Evolutionary conservation across 768 basidiomycete species (phyloP), one percentile per base, ranked within the genome.

Genomic region (Rhizopogon sp.): DNA sequence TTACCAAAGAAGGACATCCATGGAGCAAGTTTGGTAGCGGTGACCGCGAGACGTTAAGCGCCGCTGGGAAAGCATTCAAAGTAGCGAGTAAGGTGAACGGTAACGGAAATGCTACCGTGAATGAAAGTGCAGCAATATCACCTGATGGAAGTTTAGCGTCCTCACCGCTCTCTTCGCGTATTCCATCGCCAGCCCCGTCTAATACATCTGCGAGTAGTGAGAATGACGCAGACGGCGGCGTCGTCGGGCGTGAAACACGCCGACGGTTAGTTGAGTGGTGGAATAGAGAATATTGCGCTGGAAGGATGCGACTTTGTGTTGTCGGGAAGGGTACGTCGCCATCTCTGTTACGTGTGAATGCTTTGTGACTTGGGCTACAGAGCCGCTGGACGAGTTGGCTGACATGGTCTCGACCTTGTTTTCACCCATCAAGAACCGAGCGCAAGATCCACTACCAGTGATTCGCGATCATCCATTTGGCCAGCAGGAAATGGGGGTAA

Each of bases 21-120:
- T 98, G 93, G 87, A 80, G 79, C 56, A 98, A 97, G 66, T 98
- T 98, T 64, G 94, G 95, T 2, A 92, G 84, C 17, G 94, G 94
- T 6, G 89, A 90, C 70, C 80, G 82, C 45, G 83, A 84, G 35
- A 93, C 84, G 62, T 75, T 90, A 65, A 84, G 78, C 5, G 75
- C 76, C 55, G 82, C 82, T 0, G 90, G 85, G 3, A 79, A 74
- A 59, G 72, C 78, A 41, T 70, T 81, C 50, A 83, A 81, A 65
- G 74, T 72, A 10, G 78, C 78, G 55, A 79, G 76, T 7, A 74
- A 74, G 33, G 62, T 80, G 44, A 66, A 60, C 20, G 8, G 60
- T 16, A 65, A 66, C 20, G 62, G 52, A 76, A 75, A 53, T 9
- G 37, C 22, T 13, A 25, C 31, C 2, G 29, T n/a, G 13, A 45